A percentile compares a stretch with the other conserved stretches of the same genome.
phyloP scores from a whole-genome alignment of 768 basidiomycete genomes.

The Suillus hirtellus region DNA sequence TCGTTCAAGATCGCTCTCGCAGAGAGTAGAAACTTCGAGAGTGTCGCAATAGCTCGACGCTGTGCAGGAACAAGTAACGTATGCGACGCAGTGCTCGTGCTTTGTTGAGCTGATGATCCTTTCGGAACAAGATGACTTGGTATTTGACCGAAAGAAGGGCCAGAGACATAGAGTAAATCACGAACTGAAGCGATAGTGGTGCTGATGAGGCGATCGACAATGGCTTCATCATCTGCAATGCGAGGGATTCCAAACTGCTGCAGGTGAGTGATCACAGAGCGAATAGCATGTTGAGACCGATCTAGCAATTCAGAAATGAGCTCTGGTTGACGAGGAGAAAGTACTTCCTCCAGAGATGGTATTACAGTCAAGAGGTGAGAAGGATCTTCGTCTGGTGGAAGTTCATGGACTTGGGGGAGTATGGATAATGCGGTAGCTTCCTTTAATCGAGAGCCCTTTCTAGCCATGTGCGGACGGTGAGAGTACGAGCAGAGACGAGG shows the following conservation, averaged over 20 bases:
- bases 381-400: background rate
- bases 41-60: conserved; percentile 80
- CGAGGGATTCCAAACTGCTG: conserved; percentile 48
- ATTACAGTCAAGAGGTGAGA: background rate
- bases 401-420: conserved; percentile 12
- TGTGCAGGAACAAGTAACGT: conserved; percentile 73
- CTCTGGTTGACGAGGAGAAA: conserved; percentile 57
- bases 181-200: conserved; percentile 64
- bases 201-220: conserved; percentile 61
- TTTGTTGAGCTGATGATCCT: conserved; percentile 22
- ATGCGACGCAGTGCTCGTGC: conserved; percentile 42
- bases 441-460: conserved; percentile 13
- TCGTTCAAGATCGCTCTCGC: conserved; percentile 72
- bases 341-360: conserved; percentile 43
- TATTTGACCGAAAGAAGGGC: conserved; percentile 44
- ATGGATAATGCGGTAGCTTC: conserved; percentile 10
- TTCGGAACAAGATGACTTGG: conserved; percentile 48
- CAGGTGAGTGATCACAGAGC: conserved; percentile 60
- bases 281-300: conserved; percentile 55
- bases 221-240: conserved; percentile 51
- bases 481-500: conserved; percentile 1
- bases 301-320: conserved; percentile 60
- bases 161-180: conserved; percentile 67
- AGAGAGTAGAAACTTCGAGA: conserved; percentile 85
- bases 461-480: background rate